A percentile compares a stretch with the other conserved stretches of the same genome.
Conservation (phyloP, 2,329 filamentous ascomycete genomes). For the Fusarium nurragi region DNA sequence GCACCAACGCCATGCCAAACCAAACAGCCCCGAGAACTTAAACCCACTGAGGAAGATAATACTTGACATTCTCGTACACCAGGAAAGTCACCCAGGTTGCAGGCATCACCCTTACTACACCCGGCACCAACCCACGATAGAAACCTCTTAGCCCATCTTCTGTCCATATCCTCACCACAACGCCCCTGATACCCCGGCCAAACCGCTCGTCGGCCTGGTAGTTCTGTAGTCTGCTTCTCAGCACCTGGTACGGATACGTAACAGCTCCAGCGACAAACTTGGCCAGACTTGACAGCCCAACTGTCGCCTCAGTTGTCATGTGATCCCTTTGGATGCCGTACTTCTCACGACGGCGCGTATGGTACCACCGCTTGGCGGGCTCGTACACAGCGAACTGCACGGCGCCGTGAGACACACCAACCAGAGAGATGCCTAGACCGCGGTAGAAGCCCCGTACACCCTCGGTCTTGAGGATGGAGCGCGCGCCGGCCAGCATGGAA, state of each 20-base stretch:
- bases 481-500: conserved; percentile 76
- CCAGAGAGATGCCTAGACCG: conserved; percentile 81
- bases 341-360: conserved; percentile 53
- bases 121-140: conserved; percentile 90
- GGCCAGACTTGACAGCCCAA: conserved; percentile 80
- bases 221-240: conserved; percentile 87
- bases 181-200: conserved; percentile 74
- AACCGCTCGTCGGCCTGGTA: conserved; percentile 83
- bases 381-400: conserved; percentile 98
- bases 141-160: conserved; percentile 86
- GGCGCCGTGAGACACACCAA: conserved; percentile 91
- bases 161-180: conserved; percentile 76
- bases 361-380: conserved; percentile 66
- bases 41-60: conserved; percentile 66
- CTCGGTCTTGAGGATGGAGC: conserved; percentile 73
- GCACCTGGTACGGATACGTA: conserved; percentile 95
- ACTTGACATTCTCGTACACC: conserved; percentile 93
- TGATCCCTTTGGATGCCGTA: conserved; percentile 33
- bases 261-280: conserved; percentile 90
- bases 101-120: conserved; percentile 88
- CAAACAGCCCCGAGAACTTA: neutral
- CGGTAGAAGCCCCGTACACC: conserved; percentile 86
- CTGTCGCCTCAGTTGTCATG: conserved; percentile 77
- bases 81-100: conserved; percentile 97
- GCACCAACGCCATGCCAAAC: neutral